phyloP scores from a whole-genome alignment of 164 flowering plant genomes.

The Echeveria elegans region DNA sequence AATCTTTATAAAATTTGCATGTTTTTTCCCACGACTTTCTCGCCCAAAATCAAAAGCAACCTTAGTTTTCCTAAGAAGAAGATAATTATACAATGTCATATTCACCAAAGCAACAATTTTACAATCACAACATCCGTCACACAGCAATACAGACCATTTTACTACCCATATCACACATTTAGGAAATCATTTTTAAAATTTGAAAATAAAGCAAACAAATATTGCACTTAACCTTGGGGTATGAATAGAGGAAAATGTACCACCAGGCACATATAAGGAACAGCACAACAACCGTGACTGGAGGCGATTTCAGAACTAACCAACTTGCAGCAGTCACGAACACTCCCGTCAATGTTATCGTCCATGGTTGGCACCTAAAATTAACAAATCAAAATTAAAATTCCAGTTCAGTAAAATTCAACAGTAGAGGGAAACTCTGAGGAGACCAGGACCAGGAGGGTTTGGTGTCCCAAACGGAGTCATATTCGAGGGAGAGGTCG shows the following conservation, averaged over 20 bases:
- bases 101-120: too few relatives aligned
- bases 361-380: conserved; percentile 95
- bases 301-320: conserved; percentile 48
- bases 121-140: too few relatives aligned
- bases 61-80: too few relatives aligned
- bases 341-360: conserved; percentile 67
- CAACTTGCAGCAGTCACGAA: conserved; percentile 54
- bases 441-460: conserved; percentile 54
- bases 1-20: not conserved
- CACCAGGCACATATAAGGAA: conserved; percentile 66
- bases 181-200: too few relatives aligned
- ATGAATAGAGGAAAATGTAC: conserved; percentile 81
- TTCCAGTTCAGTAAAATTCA: not conserved
- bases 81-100: too few relatives aligned
- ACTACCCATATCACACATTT: too few relatives aligned
- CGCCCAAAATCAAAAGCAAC: too few relatives aligned
- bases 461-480: conserved; percentile 99
- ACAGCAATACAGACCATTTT: too few relatives aligned
- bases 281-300: conserved; percentile 31
- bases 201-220: too few relatives aligned
- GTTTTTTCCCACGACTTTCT: not conserved
- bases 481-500: conserved; percentile 83
- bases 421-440: not conserved
- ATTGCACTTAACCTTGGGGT: conserved; percentile 99
- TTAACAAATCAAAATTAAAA: not conserved